These are phyloP conservation scores for Waltergamsia citrina DNA, from an alignment of 2,329 filamentous ascomycete genomes.

Conservation along the genomic window DNA sequence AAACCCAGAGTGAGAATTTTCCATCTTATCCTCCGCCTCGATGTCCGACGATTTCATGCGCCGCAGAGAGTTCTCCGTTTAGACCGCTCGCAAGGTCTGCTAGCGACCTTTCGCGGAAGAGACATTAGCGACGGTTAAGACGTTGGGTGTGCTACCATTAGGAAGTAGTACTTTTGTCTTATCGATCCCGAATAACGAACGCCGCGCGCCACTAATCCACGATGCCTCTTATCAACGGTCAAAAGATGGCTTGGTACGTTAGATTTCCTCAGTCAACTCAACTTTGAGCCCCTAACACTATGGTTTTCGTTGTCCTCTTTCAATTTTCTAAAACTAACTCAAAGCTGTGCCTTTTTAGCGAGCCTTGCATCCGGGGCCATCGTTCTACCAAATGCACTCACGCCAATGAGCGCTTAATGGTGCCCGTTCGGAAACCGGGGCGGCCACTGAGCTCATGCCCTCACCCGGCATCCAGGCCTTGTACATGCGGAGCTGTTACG, in stretches of 20 bases:
- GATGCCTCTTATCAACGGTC: conserved; percentile 61
- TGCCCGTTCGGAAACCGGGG: conserved; percentile 63
- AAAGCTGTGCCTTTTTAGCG: conserved; percentile 32
- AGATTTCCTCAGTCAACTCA: neutral
- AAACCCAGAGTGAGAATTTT: too few species aligned
- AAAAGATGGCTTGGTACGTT: conserved; percentile 66
- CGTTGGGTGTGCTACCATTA: too few species aligned
- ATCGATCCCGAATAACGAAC: neutral
- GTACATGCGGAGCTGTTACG: conserved; percentile 54
- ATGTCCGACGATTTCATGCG: too few species aligned
- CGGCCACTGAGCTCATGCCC: conserved; percentile 61
- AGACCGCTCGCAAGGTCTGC: too few species aligned
- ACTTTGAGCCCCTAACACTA: neutral
- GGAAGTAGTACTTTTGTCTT: neutral
- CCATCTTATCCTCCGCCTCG: too few species aligned
- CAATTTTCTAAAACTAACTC: neutral
- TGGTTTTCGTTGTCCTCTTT: neutral
- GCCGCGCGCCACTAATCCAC: conserved; percentile 11
- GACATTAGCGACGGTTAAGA: too few species aligned
- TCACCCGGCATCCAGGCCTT: conserved; percentile 52
- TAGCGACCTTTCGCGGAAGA: too few species aligned
- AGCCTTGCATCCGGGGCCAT: conserved; percentile 67
- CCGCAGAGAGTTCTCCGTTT: too few species aligned
- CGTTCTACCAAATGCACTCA: conserved; percentile 69
- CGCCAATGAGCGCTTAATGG: conserved; percentile 55